Base-by-base conservation (phyloP, 1,284 basidiomycete species). In the Rhodotorula sp. region DNA sequence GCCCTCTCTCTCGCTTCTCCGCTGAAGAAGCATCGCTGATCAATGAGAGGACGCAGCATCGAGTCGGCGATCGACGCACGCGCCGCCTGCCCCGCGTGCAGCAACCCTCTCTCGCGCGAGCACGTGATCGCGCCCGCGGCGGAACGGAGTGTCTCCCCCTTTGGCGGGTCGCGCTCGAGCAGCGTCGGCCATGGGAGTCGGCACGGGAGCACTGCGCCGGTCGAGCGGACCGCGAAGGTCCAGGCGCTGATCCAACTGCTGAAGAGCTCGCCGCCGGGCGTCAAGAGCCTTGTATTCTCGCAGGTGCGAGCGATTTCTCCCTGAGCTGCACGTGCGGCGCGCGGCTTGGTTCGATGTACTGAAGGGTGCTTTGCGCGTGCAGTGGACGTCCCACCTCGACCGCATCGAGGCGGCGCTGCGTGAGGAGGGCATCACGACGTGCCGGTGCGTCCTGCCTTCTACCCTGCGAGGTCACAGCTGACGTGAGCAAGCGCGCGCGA, bases 381-480 rank as follows among this genome's bases (percentile, higher is more conserved):
- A 79, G 76, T 79, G 78, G 77, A 79, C 78, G 3, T 61, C 69
- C 17, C 78, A 79, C 57, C 64, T 79, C 22, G 72, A 77, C 48
- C 70, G 74, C n/a, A 73, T 77, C 64, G 69, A 77, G 46, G 67
- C 69, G 6, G 74, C 71, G 7, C 58, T 77, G 17, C 17, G 17
- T 5, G 57, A 66, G 13, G 74, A 72, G 41, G 71, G 69, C 2
- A 75, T 77, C 54, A 17, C 64, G 25, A 69, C 73, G 3, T 76
- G 75, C 54, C 66, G 73, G 74, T 75, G 19, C 46, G 74, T 63
- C 4, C 12, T 15, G 32, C 13, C 2, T 3, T 0, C 51, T 29
- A 60, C 2, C 9, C 21, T 1, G 3, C 12, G 5, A 13, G 4
- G 25, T 22, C 25, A 19, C 32, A 0, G 6, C 57, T 44, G n/a